Conservation (phyloP, 441 rosid genomes). For the Melastoma candidum region DNA sequence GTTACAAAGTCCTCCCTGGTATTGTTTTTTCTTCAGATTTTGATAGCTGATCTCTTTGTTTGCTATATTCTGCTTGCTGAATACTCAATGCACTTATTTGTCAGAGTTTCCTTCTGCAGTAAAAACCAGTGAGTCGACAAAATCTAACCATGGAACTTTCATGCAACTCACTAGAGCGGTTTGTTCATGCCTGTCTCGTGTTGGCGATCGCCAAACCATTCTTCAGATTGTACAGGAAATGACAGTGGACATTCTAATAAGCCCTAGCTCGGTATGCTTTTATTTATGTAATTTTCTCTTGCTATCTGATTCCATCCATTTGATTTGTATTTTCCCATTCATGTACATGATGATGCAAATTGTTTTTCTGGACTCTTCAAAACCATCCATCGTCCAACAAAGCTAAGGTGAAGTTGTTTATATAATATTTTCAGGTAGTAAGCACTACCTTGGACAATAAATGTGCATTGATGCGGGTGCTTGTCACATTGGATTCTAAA, state of each 20-base stretch:
- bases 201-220: slow-evolving; percentile 62
- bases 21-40: slow-evolving; percentile 8
- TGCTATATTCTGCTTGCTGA: slow-evolving; percentile 6
- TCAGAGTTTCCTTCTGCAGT: slow-evolving; percentile 35
- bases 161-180: slow-evolving; percentile 36
- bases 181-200: slow-evolving; percentile 46
- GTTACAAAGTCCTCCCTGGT: slow-evolving; percentile 59
- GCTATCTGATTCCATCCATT: not conserved
- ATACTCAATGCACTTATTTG: slow-evolving; percentile 11
- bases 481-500: slow-evolving; percentile 46
- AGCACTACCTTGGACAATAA: slow-evolving; percentile 52
- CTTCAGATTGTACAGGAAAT: slow-evolving; percentile 45
- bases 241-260: slow-evolving; percentile 54
- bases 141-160: slow-evolving; percentile 32
- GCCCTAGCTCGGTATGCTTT: slow-evolving; percentile 10
- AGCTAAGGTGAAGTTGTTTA: slow-evolving; percentile 1
- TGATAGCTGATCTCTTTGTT: slow-evolving; percentile 8
- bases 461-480: slow-evolving; percentile 68
- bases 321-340: too few relatives aligned
- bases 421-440: slow-evolving; percentile 30
- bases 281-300: not conserved
- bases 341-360: not conserved
- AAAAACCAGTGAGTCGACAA: slow-evolving; percentile 20
- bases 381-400: slow-evolving; percentile 1
- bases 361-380: not conserved